phyloP scores from a whole-genome alignment of 2,329 filamentous ascomycete genomes.

The Epicoccum nigrum region DNA sequence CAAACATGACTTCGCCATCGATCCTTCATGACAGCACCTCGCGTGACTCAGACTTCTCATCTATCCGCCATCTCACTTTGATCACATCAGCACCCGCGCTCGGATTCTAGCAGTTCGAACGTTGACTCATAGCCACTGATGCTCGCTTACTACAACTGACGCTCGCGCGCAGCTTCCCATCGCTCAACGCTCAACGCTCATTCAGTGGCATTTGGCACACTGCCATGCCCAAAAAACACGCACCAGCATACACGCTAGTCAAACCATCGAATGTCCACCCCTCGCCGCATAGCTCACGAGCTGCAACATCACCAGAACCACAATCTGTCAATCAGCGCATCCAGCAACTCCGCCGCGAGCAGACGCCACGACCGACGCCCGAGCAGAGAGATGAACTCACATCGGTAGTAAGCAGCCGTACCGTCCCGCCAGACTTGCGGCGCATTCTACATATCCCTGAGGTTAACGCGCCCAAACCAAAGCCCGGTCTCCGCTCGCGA shows the following conservation, averaged over 20 bases:
- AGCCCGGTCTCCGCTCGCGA: constrained; percentile 45
- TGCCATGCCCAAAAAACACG: constrained; percentile 57
- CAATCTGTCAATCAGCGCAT: constrained; percentile 56
- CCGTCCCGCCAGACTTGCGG: constrained; percentile 53
- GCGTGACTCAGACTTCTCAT: neutral
- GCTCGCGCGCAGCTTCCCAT: neutral
- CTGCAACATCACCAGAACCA: constrained; percentile 30
- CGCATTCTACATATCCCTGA: constrained; percentile 54
- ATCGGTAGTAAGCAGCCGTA: constrained; percentile 49
- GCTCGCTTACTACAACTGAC: constrained; percentile 5
- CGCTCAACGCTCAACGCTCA: neutral
- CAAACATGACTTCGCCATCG: constrained; percentile 4
- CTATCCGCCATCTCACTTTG: neutral
- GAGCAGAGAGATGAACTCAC: constrained; percentile 54
- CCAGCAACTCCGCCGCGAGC: constrained; percentile 53
- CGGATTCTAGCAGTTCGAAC: neutral
- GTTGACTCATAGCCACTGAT: constrained; percentile 12
- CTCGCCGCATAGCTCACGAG: constrained; percentile 40
- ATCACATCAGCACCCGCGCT: neutral
- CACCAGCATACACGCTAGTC: constrained; percentile 49
- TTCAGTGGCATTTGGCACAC: constrained; percentile 1
- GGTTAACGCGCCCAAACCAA: constrained; percentile 53
- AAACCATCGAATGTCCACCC: constrained; percentile 50
- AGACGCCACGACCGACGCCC: constrained; percentile 46
- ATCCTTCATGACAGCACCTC: neutral